Evolutionary conservation across 176 grass and related monocot species (phyloP), one percentile per base, ranked within the genome.

Genomic region (Cenchrus americanus): DNA sequence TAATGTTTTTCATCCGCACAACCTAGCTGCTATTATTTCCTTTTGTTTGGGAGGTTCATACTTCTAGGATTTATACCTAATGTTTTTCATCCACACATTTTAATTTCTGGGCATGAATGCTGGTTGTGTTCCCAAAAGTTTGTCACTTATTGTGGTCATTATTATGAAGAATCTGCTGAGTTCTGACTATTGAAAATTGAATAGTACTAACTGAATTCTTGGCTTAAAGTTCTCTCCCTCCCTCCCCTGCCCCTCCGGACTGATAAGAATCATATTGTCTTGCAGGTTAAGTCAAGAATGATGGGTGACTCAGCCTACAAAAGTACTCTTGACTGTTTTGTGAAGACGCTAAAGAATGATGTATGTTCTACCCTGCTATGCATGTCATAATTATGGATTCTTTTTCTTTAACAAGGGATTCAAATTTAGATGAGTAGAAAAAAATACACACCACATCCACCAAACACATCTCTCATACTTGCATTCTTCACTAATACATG

Each of bases 261-360:
- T 86, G 21, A 84, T 57, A 72, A 67, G 77, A 12, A n/a, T 53
- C 9, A 12, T 22, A 43, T 75, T 88, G 34, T 37, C 62, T 80
- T 88, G 75, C 87, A 95, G 89, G 89, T 98, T 57, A 98, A 95
- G 72, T 98, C 96, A 59, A 98, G 96, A 95, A 98, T 98, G 91
- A 98, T 95, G 93, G 96, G 96, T 51, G 96, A 95, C 68, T 90
- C 96, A n/a, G 66, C 93, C 42, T 98, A 98, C 81, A 95, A 73
- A 34, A 89, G 86, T 27, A 98, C 89, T 66, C n/a, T 98, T 21
- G 91, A 98, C 92, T 98, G 96, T 67, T 98, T 98, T 47, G 82
- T 94, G 80, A 92, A 98, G 91, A 98, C 96, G 8, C 91, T 98
- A 32, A 98, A 90, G 80, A 98, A 94, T 72, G 96, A 98, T 87